Evolutionary conservation across 306 rosid genomes (phyloP), one percentile per base, ranked within the genome.

Genomic region (Inga laurina): DNA sequence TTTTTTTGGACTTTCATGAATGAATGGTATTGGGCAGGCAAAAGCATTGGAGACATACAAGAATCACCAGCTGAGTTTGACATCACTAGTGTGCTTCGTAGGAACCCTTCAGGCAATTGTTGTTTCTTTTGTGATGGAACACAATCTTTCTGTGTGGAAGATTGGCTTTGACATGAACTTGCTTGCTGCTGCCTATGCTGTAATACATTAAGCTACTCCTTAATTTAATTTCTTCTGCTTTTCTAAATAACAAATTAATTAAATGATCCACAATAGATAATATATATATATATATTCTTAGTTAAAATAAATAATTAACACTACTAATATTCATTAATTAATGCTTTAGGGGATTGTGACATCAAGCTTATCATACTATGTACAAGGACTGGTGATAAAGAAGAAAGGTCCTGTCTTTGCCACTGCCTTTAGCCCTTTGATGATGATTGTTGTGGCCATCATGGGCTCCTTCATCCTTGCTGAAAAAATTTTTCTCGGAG

Each of bases 91-190:
- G 66, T 95, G 98, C 86, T 88, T 92, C 81, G 8, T 95, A 7
- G 98, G 98, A 10, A 92, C 97, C 10, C 78, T 95, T 34, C 97
- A 92, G 69, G 97, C 95, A 10, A 57, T 79, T 76, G 97, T 84
- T 45, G 95, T 91, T 43, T 88, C 98, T 44, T 83, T 91, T 64
- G 97, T 93, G 6, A 82, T 87, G 81, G 98, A 95, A 73, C 95
- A 83, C 85, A 83, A 91, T 7, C 27, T 90, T 69, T 88, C 91
- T 2, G 95, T 83, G 37, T 95, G 98, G 98, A 86, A 69, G 59
- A 90, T 95, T 87, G 98, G 98, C 21, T 88, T 94, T 86, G 98
- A 95, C 76, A 95, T 92, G 93, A 93, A 92, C 65, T 92, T 95
- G 64, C 93, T 95, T 46, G 97, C 97, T 0, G 94, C 98, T 39